A percentile compares a stretch with the other conserved stretches of the same genome.
Evolutionary conservation across 2,329 filamentous ascomycete genomes (phyloP).

Genomic region (Trematosphaeria pertusa): DNA sequence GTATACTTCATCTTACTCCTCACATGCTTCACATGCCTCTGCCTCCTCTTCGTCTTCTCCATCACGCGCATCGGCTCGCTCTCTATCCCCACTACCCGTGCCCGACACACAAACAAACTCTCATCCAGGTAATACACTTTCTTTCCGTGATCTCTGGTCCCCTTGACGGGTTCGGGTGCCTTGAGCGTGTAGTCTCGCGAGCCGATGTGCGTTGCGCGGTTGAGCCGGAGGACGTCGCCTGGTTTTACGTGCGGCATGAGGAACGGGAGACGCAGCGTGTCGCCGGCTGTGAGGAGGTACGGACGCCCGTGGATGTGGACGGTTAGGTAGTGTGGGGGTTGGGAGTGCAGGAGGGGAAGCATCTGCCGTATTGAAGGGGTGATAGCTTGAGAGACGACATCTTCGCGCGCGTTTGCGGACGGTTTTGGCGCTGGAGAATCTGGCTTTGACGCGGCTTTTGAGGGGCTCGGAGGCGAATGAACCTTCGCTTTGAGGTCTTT

Average conservation of each 20-base stretch:
- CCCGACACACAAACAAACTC: slow-evolving; percentile 81
- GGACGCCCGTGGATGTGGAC: slow-evolving; percentile 80
- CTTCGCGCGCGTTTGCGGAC: slow-evolving; percentile 28
- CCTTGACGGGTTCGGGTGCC: slow-evolving; percentile 46
- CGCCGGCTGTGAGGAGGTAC: slow-evolving; percentile 74
- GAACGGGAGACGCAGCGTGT: slow-evolving; percentile 58
- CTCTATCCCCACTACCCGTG: slow-evolving; percentile 84
- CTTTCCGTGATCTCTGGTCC: slow-evolving; percentile 38
- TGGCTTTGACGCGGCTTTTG: slow-evolving; percentile 22
- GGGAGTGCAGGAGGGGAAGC: slow-evolving; percentile 74
- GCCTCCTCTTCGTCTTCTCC: slow-evolving; percentile 70
- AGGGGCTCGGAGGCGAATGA: slow-evolving; percentile 20
- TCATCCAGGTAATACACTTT: slow-evolving; percentile 74
- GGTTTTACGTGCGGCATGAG: slow-evolving; percentile 61
- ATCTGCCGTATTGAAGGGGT: slow-evolving; percentile 66
- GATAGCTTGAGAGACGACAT: slow-evolving; percentile 48
- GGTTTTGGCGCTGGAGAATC: slow-evolving; percentile 18
- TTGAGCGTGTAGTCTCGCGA: slow-evolving; percentile 91
- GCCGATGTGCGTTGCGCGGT: slow-evolving; percentile 82
- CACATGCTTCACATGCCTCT: slow-evolving; percentile 72
- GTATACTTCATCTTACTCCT: slow-evolving; percentile 93
- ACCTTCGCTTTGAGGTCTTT: slow-evolving; percentile 31
- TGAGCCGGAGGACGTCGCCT: slow-evolving; percentile 86
- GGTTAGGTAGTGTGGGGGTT: slow-evolving; percentile 79
- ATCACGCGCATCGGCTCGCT: slow-evolving; percentile 65